Percentiles rank a stretch among this genome's conserved stretches.
Conservation (phyloP, 2,329 filamentous ascomycete genomes). For the Delphinella strobiligena region DNA sequence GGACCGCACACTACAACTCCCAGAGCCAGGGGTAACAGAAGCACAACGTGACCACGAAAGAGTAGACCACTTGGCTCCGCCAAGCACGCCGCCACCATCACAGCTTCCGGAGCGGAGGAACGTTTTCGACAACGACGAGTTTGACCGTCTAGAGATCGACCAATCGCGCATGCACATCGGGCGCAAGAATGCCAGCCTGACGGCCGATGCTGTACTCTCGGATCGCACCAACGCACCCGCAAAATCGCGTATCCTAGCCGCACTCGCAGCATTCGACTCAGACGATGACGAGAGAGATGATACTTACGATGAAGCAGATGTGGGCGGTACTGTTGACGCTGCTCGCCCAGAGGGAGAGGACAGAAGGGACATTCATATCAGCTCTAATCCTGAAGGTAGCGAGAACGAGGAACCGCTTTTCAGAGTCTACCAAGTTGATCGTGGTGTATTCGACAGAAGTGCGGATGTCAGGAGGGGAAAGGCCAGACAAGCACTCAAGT, state of each 20-base stretch:
- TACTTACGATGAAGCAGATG: constrained; percentile 86
- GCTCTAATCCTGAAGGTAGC: constrained; percentile 17
- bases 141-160: constrained; percentile 58
- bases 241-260: constrained; percentile 80
- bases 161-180: constrained; percentile 65
- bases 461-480: constrained; percentile 54
- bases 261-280: constrained; percentile 76
- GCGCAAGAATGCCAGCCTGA: constrained; percentile 50
- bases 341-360: constrained; percentile 39
- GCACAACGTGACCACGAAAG: constrained; percentile 9
- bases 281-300: constrained; percentile 96
- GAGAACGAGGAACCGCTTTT: constrained; percentile 61
- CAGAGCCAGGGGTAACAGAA: constrained; percentile 15
- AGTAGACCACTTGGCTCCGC: constrained; percentile 39
- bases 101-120: constrained; percentile 61
- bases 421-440: constrained; percentile 53
- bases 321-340: constrained; percentile 75
- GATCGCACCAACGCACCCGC: constrained; percentile 54
- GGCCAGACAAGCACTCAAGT: constrained; percentile 51
- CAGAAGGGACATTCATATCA: constrained; percentile 34
- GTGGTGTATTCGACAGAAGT: constrained; percentile 59
- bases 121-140: constrained; percentile 67
- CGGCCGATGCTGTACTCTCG: constrained; percentile 59
- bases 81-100: constrained; percentile 42
- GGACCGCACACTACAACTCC: constrained; percentile 55